Evolutionary conservation across 2,329 filamentous ascomycete species (phyloP).

Genomic region (Colletotrichum horii): DNA sequence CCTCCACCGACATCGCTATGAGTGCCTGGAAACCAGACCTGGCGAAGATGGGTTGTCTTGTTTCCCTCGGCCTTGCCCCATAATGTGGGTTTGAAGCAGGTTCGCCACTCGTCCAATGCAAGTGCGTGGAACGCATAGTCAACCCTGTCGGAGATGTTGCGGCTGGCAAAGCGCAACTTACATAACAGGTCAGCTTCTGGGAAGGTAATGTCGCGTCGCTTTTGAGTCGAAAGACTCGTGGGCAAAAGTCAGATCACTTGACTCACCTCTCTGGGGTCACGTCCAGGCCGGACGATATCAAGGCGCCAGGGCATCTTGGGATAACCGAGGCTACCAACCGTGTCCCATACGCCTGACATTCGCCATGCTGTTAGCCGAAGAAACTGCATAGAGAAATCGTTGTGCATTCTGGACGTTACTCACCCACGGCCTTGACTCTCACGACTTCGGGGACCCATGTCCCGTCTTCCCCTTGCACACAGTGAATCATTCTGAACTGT

Average conservation of each 20-base stretch:
- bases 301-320: constrained; percentile 18
- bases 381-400: background rate
- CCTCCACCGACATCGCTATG: constrained; percentile 68
- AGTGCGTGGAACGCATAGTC: constrained; percentile 62
- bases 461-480: background rate
- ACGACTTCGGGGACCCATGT: background rate
- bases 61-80: constrained; percentile 27
- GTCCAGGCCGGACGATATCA: background rate
- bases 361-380: fast-evolving
- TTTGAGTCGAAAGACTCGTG: background rate
- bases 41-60: constrained; percentile 22
- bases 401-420: background rate
- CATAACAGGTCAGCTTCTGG: background rate
- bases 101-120: constrained; percentile 56
- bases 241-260: background rate
- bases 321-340: constrained; percentile 48
- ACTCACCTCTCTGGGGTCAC: constrained; percentile 7
- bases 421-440: constrained; percentile 8
- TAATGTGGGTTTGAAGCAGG: constrained; percentile 31
- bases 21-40: constrained; percentile 60
- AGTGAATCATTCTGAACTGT: background rate
- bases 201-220: background rate
- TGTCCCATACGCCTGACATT: constrained; percentile 52
- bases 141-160: constrained; percentile 32
- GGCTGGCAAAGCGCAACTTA: constrained; percentile 18